phyloP scores from a whole-genome alignment of 768 basidiomycete species.

The Fomitopsis pulvina region DNA sequence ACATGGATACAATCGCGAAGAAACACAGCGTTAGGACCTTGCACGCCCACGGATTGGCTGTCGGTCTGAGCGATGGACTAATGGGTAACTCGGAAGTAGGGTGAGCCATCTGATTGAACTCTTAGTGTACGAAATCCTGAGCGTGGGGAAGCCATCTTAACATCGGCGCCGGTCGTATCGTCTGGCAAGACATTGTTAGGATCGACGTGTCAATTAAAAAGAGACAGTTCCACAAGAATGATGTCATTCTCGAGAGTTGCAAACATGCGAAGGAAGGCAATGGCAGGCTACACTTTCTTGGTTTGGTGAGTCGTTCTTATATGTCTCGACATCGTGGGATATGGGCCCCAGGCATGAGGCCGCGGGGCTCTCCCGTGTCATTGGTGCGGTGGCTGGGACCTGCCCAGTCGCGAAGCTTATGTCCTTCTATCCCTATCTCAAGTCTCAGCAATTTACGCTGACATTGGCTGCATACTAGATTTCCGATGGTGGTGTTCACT shows the following conservation, averaged over 20 bases:
- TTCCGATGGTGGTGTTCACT: constrained; percentile 96
- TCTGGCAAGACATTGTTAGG: constrained; percentile 97
- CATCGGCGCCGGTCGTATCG: constrained; percentile 89
- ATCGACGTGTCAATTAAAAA: constrained; percentile 93
- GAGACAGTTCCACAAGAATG: constrained; percentile 74
- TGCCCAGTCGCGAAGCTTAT: too few species aligned
- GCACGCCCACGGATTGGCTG: constrained; percentile 84
- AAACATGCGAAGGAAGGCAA: constrained; percentile 76
- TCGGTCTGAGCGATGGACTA: constrained; percentile 86
- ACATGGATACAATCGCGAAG: constrained; percentile 85
- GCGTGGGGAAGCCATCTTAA: constrained; percentile 70
- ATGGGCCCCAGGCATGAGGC: too few species aligned
- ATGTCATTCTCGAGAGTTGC: constrained; percentile 63
- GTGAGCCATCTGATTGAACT: constrained; percentile 36
- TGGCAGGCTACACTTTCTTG: constrained; percentile 83
- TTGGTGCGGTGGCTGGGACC: too few species aligned
- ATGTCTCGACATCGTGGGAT: background rate
- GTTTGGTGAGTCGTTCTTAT: constrained; percentile 47
- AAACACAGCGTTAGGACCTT: constrained; percentile 68
- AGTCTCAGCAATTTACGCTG: background rate
- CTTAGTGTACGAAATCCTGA: background rate
- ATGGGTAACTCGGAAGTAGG: constrained; percentile 99
- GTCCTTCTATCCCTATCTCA: background rate
- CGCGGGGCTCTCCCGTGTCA: too few species aligned
- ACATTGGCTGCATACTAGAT: constrained; percentile 45